Percentiles rank a stretch among this genome's conserved stretches.
Evolutionary conservation across 495 filamentous ascomycete species (phyloP).

Genomic region (Aspergillus conjunctus): DNA sequence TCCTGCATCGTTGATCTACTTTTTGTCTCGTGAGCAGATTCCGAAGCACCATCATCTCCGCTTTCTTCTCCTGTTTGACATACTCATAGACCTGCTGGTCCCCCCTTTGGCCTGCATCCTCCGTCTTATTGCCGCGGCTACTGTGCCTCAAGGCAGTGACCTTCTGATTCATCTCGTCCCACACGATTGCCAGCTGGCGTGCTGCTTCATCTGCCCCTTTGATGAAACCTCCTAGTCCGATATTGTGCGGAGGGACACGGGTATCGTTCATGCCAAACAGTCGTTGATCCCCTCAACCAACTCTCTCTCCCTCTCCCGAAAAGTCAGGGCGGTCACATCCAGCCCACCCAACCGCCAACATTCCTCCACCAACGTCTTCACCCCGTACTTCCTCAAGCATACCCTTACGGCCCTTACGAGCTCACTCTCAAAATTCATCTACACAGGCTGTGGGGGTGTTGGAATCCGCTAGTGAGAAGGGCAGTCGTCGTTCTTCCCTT

Average conservation of each 20-base stretch:
- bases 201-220: conserved; percentile 14
- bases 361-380: conserved; percentile 56
- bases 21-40: conserved; percentile 26
- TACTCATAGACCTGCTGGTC: not conserved
- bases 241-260: conserved; percentile 13
- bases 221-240: conserved; percentile 6
- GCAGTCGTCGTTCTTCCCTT: conserved; percentile 54
- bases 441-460: conserved; percentile 41
- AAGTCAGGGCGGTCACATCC: conserved; percentile 44
- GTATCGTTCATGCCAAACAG: conserved; percentile 4
- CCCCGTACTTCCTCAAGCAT: conserved; percentile 53
- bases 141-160: conserved; percentile 5
- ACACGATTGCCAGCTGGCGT: conserved; percentile 5
- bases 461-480: conserved; percentile 49
- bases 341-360: conserved; percentile 59
- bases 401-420: conserved; percentile 57
- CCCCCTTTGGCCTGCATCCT: conserved; percentile 10
- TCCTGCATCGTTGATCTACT: conserved; percentile 33
- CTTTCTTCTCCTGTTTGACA: conserved; percentile 14
- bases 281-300: conserved; percentile 8
- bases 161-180: conserved; percentile 12
- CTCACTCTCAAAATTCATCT: conserved; percentile 37
- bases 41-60: conserved; percentile 18
- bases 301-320: not conserved
- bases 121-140: conserved; percentile 13